These are phyloP conservation scores for Xylaria scruposa DNA, from an alignment of 495 filamentous ascomycete genomes.

Conservation along the genomic window DNA sequence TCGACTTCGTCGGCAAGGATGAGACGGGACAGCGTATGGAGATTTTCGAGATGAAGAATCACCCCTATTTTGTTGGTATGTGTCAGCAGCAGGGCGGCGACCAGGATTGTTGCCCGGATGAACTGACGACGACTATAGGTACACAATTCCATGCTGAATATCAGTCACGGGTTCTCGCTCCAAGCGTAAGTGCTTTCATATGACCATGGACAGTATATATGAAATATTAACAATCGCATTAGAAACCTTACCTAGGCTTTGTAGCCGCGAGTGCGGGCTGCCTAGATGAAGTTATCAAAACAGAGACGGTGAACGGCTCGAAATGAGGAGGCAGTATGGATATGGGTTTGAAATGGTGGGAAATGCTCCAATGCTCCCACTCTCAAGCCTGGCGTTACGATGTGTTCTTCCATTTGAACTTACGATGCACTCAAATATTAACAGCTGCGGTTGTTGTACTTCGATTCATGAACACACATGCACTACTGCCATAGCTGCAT, in stretches of 20 bases:
- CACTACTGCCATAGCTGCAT: conserved; percentile 15
- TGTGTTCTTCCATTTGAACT: background rate
- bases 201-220: background rate
- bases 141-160: conserved; percentile 92
- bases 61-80: conserved; percentile 82
- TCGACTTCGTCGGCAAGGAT: conserved; percentile 80
- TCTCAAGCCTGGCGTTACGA: background rate
- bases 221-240: background rate
- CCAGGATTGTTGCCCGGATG: conserved; percentile 28
- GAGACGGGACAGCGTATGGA: conserved; percentile 87
- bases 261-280: conserved; percentile 76
- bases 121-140: conserved; percentile 27
- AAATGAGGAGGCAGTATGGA: conserved; percentile 14
- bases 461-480: conserved; percentile 3
- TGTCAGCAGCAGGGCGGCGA: conserved; percentile 32
- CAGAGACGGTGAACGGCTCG: conserved; percentile 11
- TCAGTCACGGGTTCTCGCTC: conserved; percentile 62
- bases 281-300: conserved; percentile 53
- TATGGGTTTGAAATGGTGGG: background rate
- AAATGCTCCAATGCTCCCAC: background rate
- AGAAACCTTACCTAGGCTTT: conserved; percentile 76
- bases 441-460: background rate
- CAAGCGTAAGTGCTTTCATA: conserved; percentile 11
- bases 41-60: conserved; percentile 85
- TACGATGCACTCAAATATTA: background rate